Conservation (phyloP, 176 grass and related monocot genomes). For the Dendrocalamus sinicus region DNA sequence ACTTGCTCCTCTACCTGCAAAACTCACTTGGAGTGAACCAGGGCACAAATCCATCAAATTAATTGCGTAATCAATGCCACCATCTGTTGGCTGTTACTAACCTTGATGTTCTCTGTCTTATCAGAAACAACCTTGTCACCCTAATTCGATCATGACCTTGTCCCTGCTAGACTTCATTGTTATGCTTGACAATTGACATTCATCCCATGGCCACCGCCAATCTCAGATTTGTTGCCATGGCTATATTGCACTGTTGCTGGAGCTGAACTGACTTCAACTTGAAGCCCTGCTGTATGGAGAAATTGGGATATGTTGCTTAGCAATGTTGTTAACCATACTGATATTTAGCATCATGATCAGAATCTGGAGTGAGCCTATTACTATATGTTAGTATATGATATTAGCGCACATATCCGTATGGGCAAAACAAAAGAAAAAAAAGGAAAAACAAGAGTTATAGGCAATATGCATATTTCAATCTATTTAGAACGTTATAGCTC, state of each 20-base stretch:
- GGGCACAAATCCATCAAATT: not conserved
- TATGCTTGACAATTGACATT: not conserved
- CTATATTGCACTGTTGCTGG: not conserved
- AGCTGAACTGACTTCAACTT: not conserved
- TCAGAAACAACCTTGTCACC: not conserved
- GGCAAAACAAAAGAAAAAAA: not conserved
- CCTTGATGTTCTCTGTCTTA: not conserved
- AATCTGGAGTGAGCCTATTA: slow-evolving; percentile 4
- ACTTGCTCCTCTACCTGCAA: slow-evolving; percentile 18
- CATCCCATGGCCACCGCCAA: not conserved
- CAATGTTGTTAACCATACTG: not conserved
- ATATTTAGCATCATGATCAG: not conserved
- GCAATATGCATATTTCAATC: not conserved
- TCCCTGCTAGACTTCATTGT: not conserved
- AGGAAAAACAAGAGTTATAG: not conserved
- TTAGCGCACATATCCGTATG: not conserved
- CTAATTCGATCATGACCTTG: not conserved
- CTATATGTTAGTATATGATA: not conserved
- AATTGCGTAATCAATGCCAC: not conserved
- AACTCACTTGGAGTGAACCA: not conserved
- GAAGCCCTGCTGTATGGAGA: not conserved
- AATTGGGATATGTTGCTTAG: slow-evolving; percentile 3
- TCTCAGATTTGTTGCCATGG: not conserved
- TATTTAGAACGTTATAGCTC: not conserved
- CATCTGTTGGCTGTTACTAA: not conserved